Conservation (phyloP, 345 rosid species). For the Eucalyptus marginata region DNA sequence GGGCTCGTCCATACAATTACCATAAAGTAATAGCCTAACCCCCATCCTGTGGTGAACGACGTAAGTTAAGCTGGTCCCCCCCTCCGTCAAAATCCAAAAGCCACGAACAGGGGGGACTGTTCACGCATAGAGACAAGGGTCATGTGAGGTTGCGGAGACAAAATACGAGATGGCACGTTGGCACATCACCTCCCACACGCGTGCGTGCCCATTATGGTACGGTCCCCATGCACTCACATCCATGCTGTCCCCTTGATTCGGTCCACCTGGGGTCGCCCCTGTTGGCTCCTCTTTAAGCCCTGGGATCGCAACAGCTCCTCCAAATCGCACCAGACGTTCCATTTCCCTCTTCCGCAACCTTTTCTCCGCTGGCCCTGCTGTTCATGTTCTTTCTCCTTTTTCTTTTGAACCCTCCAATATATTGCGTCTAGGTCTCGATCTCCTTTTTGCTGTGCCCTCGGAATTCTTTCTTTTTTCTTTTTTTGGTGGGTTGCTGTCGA, state of each 20-base stretch:
- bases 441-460: not conserved
- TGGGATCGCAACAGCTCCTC: not conserved
- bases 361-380: not conserved
- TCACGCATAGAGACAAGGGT: not conserved
- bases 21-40: not conserved
- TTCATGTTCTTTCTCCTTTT: not conserved
- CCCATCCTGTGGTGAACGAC: not conserved
- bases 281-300: not conserved
- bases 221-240: not conserved
- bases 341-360: not conserved
- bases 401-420: not conserved
- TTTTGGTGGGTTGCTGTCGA: not conserved
- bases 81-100: not conserved
- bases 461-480: not conserved
- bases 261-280: conserved; percentile 2
- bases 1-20: not conserved
- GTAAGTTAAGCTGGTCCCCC: not conserved
- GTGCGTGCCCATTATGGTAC: not conserved
- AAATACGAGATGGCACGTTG: not conserved
- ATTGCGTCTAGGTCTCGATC: not conserved
- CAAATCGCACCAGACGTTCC: not conserved
- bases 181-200: not conserved
- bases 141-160: not conserved
- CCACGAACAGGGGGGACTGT: not conserved
- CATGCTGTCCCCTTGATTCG: conserved; percentile 10